Evolutionary conservation across 2,329 filamentous ascomycete genomes (phyloP), one percentile per base, ranked within the genome.

Genomic region (Fusarium oligoseptatum): DNA sequence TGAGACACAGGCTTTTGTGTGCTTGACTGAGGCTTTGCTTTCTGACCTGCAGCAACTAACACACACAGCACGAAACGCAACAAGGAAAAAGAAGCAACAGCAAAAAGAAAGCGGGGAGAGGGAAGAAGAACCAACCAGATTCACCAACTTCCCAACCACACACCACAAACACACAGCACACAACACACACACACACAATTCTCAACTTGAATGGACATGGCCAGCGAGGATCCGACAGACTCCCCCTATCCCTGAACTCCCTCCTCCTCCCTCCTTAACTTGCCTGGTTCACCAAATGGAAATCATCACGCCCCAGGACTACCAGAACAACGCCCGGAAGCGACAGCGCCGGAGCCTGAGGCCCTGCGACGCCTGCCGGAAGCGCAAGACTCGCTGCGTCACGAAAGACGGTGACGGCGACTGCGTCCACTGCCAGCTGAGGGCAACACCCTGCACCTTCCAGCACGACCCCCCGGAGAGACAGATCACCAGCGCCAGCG

Each of bases 351-450:
- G 80, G 55, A 80, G 76, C 48, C 70, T 74, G 12, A 74, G 80
- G 24, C 80, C 80, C 34, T 82, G 80, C 70, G 80, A 82, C 41
- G 77, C 80, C 57, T 82, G 80, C 48, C 80, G 80, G 37, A 81
- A 78, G 75, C 74, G 80, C 60, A 82, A 82, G 70, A 80, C 78
- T 57, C 79, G 80, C 58, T 82, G 80, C 70, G 78, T 81, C n/a
- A 80, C 77, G 27, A 78, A 79, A 45, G 74, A 79, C n/a, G 78
- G 78, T 60, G 74, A 80, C 17, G 68, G 72, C 12, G 72, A 78
- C 52, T 80, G 79, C 67, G 76, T 80, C 22, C 77, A 80, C 56
- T 80, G 79, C 70, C 78, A 79, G 70, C 72, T 79, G 48, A 71
- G 76, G 48, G 71, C 76, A 9, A 79, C 77, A 8, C 69, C 76